Conservation (phyloP, 441 rosid species). For the Populus trichocarpa region DNA sequence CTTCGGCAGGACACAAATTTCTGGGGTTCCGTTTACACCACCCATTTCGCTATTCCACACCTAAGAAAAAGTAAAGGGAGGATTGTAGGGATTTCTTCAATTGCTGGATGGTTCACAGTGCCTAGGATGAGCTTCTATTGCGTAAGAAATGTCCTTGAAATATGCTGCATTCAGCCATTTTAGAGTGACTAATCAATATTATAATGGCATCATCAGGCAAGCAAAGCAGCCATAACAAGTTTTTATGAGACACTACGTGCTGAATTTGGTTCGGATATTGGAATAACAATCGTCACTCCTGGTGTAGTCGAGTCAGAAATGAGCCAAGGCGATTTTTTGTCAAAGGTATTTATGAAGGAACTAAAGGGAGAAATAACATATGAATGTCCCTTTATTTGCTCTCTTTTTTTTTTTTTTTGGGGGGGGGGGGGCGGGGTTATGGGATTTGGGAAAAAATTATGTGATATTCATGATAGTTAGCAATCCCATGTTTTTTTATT, state of each 20-base stretch:
- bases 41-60: constrained; percentile 33
- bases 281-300: constrained; percentile 46
- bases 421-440: too few species aligned
- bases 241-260: constrained; percentile 45
- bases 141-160: constrained; percentile 17
- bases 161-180: background rate
- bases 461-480: too few species aligned
- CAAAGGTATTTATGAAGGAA: constrained; percentile 5
- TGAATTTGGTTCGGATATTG: constrained; percentile 41
- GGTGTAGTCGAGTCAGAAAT: constrained; percentile 41
- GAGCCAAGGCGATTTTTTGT: constrained; percentile 10
- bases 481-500: too few species aligned
- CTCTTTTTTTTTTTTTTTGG: too few species aligned
- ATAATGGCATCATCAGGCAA: constrained; percentile 36
- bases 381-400: background rate
- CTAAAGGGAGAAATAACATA: background rate
- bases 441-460: too few species aligned
- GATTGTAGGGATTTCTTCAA: constrained; percentile 31
- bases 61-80: constrained; percentile 36
- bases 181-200: background rate
- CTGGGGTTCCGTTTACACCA: constrained; percentile 38
- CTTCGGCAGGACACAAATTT: constrained; percentile 35
- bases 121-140: constrained; percentile 31
- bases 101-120: constrained; percentile 19
- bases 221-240: constrained; percentile 47